Evolutionary conservation across 495 filamentous ascomycete species (phyloP).

Genomic region (Apodospora peruviana): DNA sequence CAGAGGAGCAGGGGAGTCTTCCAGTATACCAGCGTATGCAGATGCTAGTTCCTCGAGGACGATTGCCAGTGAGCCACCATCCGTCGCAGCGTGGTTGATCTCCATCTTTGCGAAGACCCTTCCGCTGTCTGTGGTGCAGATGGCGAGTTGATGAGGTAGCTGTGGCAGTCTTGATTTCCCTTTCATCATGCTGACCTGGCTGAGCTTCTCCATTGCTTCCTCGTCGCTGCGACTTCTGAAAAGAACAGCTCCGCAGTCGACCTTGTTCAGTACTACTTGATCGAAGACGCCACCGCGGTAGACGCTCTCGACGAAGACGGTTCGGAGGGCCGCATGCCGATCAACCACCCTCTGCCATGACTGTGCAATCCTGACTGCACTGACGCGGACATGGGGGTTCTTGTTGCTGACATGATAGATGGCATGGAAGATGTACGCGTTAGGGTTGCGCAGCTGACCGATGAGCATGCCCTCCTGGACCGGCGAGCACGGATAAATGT

Average conservation of each 20-base stretch:
- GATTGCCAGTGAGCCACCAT: conserved; percentile 29
- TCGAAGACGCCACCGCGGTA: conserved; percentile 11
- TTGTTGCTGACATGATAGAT: conserved; percentile 13
- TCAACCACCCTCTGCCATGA: conserved; percentile 52
- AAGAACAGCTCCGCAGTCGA: conserved; percentile 7
- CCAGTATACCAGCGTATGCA: conserved; percentile 35
- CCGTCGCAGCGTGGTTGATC: conserved; percentile 23
- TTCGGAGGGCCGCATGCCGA: conserved; percentile 41
- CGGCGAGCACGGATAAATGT: conserved; percentile 39
- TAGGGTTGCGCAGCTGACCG: conserved; percentile 45
- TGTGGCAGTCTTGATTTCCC: conserved; percentile 2
- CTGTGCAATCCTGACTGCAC: background rate
- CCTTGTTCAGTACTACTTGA: conserved; percentile 17
- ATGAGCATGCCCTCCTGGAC: conserved; percentile 40
- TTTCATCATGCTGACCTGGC: conserved; percentile 2
- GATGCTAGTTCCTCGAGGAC: conserved; percentile 26
- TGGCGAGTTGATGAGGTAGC: conserved; percentile 19
- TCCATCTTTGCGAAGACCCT: conserved; percentile 14
- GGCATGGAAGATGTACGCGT: conserved; percentile 32
- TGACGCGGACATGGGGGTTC: background rate
- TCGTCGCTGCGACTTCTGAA: conserved; percentile 7
- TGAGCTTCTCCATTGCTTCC: conserved; percentile 6
- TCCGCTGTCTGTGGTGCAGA: conserved; percentile 16
- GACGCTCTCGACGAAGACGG: conserved; percentile 28
- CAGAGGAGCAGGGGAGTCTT: conserved; percentile 30